Percentiles rank a stretch among this genome's conserved stretches.
Conservation (phyloP, 441 rosid genomes). For the Populus hybrid region DNA sequence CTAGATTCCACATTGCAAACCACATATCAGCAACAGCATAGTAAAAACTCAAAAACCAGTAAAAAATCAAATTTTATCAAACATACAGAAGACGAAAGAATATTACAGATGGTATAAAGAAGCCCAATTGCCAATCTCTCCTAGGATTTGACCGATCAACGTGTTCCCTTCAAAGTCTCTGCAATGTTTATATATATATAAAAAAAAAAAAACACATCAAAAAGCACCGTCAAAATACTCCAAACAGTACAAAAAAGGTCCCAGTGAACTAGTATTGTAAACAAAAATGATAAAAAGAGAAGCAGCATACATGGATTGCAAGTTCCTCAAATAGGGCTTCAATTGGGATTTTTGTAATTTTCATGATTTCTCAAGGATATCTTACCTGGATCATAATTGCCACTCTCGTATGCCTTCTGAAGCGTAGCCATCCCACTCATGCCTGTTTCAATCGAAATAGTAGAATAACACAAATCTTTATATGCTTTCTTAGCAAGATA, state of each 20-base stretch:
- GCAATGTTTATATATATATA: background rate
- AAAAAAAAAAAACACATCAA: background rate
- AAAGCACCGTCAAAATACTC: background rate
- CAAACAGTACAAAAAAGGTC: background rate
- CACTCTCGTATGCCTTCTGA: slow-evolving; percentile 75
- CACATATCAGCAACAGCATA: background rate
- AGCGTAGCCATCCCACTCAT: slow-evolving; percentile 81
- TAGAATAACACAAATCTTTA: slow-evolving; percentile 50
- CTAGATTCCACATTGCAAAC: slow-evolving; percentile 29
- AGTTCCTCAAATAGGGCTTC: slow-evolving; percentile 34
- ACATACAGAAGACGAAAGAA: background rate
- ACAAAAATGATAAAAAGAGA: slow-evolving; percentile 4
- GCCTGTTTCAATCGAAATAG: slow-evolving; percentile 75
- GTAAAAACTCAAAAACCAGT: background rate
- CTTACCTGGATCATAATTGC: slow-evolving; percentile 74
- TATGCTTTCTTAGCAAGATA: slow-evolving; percentile 79
- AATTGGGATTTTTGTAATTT: background rate
- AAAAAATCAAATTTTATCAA: background rate
- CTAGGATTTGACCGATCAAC: slow-evolving; percentile 79
- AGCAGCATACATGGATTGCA: slow-evolving; percentile 59
- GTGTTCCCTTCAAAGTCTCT: slow-evolving; percentile 83
- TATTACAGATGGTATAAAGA: slow-evolving; percentile 56
- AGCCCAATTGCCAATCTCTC: slow-evolving; percentile 84
- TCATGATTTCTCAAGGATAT: background rate
- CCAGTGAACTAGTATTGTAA: background rate